Conservation (phyloP, 371 early-diverging fungal species). For the Lichtheimia hyalospora region DNA sequence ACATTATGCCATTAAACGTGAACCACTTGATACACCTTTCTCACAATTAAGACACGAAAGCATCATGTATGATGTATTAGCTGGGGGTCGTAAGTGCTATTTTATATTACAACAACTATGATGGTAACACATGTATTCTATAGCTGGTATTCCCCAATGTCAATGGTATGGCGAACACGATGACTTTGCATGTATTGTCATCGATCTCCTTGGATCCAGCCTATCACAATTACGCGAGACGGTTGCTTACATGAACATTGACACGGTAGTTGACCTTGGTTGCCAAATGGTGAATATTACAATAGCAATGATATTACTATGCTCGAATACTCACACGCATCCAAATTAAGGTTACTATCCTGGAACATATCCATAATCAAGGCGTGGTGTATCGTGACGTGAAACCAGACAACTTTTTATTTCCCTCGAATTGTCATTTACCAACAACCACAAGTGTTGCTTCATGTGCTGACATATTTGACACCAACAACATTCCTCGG, state of each 20-base stretch:
- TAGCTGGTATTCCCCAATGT: slow-evolving; percentile 36
- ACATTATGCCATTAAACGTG: slow-evolving; percentile 59
- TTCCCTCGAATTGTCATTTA: slow-evolving; percentile 36
- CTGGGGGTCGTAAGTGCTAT: slow-evolving; percentile 51
- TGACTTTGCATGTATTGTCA: slow-evolving; percentile 86
- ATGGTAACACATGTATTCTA: neutral
- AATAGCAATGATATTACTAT: too few species aligned
- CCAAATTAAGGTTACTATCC: slow-evolving; percentile 79
- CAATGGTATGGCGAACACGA: slow-evolving; percentile 95
- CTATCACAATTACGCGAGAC: slow-evolving; percentile 83
- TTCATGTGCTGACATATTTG: slow-evolving; percentile 16
- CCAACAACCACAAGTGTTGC: slow-evolving; percentile 15
- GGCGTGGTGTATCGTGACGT: slow-evolving; percentile 61
- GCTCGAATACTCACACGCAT: neutral
- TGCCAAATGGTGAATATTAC: slow-evolving; percentile 54
- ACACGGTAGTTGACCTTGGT: slow-evolving; percentile 52
- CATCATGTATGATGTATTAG: slow-evolving; percentile 48
- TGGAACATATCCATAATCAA: slow-evolving; percentile 87
- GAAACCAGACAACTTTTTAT: slow-evolving; percentile 98
- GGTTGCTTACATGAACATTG: slow-evolving; percentile 44
- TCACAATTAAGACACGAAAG: slow-evolving; percentile 59
- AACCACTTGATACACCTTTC: slow-evolving; percentile 37
- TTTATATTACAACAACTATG: neutral
- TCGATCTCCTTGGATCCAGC: slow-evolving; percentile 96
- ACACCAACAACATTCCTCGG: slow-evolving; percentile 9